A percentile compares a stretch with the other conserved stretches of the same genome.
These are phyloP conservation scores for Candida chilensis DNA, from an alignment of 805 yeast species.

Conservation along the genomic window DNA sequence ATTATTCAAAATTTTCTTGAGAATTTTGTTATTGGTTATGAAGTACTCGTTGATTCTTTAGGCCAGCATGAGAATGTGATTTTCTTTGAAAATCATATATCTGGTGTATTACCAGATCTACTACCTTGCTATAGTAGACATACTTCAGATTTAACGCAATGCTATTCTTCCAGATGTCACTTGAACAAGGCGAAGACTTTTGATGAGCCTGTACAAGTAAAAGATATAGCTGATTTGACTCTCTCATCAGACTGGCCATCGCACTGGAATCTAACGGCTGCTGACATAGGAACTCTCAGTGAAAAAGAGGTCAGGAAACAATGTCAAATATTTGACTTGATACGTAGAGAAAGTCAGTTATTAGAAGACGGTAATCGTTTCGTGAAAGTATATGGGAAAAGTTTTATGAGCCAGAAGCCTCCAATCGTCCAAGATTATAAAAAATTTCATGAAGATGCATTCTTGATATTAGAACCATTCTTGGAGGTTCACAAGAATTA, in stretches of 20 bases:
- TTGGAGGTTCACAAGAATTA: slow-evolving; percentile 43
- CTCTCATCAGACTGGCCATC: slow-evolving; percentile 26
- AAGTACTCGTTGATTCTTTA: slow-evolving; percentile 5
- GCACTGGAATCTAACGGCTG: slow-evolving; percentile 36
- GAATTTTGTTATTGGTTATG: not conserved
- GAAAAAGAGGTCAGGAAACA: slow-evolving; percentile 22
- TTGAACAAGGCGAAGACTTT: slow-evolving; percentile 20
- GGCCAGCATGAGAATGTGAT: slow-evolving; percentile 10
- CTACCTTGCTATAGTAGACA: slow-evolving; percentile 22
- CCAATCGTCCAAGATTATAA: slow-evolving; percentile 37
- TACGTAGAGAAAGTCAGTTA: slow-evolving; percentile 29
- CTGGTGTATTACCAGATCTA: slow-evolving; percentile 26
- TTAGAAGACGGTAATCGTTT: slow-evolving; percentile 53
- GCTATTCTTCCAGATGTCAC: slow-evolving; percentile 26
- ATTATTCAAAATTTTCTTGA: slow-evolving; percentile 13
- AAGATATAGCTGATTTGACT: not conserved
- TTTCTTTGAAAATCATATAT: not conserved
- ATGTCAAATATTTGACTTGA: slow-evolving; percentile 26
- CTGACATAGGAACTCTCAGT: slow-evolving; percentile 22
- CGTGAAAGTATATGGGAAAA: slow-evolving; percentile 44
- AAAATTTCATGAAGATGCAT: slow-evolving; percentile 51
- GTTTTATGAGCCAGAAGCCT: slow-evolving; percentile 25
- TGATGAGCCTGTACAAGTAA: slow-evolving; percentile 4
- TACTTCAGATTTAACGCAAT: slow-evolving; percentile 10
- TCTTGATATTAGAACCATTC: slow-evolving; percentile 46